These are phyloP conservation scores for Tubosaeta sp. DNA, from an alignment of 768 basidiomycete species.

Conservation along the genomic window DNA sequence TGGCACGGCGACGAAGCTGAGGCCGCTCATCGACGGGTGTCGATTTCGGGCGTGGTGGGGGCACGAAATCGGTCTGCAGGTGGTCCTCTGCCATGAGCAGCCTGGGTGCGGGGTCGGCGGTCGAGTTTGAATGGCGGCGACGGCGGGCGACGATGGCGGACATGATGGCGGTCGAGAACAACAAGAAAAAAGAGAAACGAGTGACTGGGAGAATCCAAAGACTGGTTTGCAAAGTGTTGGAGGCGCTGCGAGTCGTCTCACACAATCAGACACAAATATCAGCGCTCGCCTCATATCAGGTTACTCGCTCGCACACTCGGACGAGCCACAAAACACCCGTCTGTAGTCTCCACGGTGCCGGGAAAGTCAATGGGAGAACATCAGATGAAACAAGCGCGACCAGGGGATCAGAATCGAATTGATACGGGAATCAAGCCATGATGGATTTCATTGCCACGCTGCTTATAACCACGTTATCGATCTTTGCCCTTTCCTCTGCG, in stretches of 20 bases:
- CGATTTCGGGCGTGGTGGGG: slow-evolving; percentile 70
- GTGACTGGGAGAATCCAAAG: neutral
- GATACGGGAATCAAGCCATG: slow-evolving; percentile 10
- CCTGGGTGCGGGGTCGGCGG: slow-evolving; percentile 31
- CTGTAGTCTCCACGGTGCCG: no score
- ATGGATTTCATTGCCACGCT: slow-evolving; percentile 81
- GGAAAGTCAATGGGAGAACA: no score
- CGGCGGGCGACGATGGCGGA: slow-evolving; percentile 35
- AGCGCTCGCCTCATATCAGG: neutral
- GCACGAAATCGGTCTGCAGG: slow-evolving; percentile 31
- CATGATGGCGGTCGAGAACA: slow-evolving; percentile 4
- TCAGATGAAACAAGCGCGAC: neutral
- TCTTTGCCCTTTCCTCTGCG: slow-evolving; percentile 34
- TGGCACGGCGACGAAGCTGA: slow-evolving; percentile 43
- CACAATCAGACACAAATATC: slow-evolving; percentile 20
- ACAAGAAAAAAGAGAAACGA: neutral
- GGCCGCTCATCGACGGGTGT: slow-evolving; percentile 63
- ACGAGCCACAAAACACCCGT: no score
- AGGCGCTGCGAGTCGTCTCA: slow-evolving; percentile 4
- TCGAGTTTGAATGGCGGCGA: slow-evolving; percentile 62
- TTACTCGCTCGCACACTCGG: neutral
- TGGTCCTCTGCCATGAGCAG: slow-evolving; percentile 17
- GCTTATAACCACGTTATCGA: slow-evolving; percentile 72
- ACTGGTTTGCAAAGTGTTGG: neutral
- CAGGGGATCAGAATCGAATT: neutral